These are phyloP conservation scores for Strigomonas culicis DNA, from an alignment of 208 protist species.

Conservation along the genomic window DNA sequence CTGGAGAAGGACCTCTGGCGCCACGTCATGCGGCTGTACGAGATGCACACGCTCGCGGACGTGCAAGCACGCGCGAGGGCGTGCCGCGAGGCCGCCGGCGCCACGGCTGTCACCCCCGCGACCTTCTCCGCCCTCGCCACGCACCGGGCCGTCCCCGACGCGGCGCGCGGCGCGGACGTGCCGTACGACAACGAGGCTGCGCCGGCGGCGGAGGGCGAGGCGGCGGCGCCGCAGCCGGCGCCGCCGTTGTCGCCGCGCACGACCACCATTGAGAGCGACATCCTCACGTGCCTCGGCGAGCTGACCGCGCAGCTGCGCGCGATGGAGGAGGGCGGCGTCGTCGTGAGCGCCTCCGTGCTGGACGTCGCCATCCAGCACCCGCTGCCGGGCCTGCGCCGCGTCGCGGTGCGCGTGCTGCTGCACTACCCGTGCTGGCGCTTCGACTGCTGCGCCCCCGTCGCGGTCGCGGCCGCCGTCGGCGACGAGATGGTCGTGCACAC, in stretches of 20 bases:
- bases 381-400: conserved; percentile 16
- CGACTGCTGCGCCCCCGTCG: conserved; percentile 35
- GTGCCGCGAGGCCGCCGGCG: too few species aligned
- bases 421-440: conserved; percentile 23
- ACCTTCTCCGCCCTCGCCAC: background rate
- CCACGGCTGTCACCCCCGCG: too few species aligned
- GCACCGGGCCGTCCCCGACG: background rate
- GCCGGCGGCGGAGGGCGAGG: background rate
- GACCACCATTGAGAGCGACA: background rate
- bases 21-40: conserved; percentile 20
- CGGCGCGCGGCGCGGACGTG: background rate
- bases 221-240: background rate
- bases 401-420: conserved; percentile 25
- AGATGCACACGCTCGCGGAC: conserved; percentile 10
- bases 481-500: conserved; percentile 22
- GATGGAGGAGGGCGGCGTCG: background rate
- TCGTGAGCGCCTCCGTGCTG: conserved; percentile 24
- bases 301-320: background rate
- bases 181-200: background rate
- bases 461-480: conserved; percentile 31
- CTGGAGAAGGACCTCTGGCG: conserved; percentile 32
- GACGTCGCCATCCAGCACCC: conserved; percentile 43
- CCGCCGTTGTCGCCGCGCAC: background rate
- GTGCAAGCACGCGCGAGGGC: background rate
- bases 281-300: background rate